Evolutionary conservation across 495 filamentous ascomycete genomes (phyloP).

Genomic region (Podospora anserina): DNA sequence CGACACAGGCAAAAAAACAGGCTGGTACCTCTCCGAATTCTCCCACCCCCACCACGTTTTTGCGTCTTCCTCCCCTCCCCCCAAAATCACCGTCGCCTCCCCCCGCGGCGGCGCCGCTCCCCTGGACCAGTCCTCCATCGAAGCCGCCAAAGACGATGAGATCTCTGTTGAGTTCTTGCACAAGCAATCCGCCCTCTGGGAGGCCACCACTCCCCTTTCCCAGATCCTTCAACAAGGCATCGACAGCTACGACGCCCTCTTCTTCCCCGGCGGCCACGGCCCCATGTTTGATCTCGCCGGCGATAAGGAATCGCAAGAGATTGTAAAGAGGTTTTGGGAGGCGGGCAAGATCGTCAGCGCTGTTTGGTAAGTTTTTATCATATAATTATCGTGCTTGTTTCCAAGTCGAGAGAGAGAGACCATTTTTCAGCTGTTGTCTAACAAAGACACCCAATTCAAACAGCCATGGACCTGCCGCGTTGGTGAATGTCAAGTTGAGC

Average conservation of each 20-base stretch:
- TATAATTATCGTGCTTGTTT: too few species aligned
- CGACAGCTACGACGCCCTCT: slow-evolving; percentile 64
- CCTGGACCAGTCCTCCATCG: slow-evolving; percentile 62
- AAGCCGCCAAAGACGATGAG: slow-evolving; percentile 56
- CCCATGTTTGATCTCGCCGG: slow-evolving; percentile 69
- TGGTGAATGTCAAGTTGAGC: slow-evolving; percentile 55
- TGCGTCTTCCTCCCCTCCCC: slow-evolving; percentile 40
- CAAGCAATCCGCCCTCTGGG: slow-evolving; percentile 56
- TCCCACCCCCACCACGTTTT: slow-evolving; percentile 66
- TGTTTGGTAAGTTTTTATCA: slow-evolving; percentile 45
- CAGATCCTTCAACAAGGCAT: slow-evolving; percentile 48
- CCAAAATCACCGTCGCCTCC: slow-evolving; percentile 56
- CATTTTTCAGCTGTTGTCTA: too few species aligned
- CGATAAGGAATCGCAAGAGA: slow-evolving; percentile 48
- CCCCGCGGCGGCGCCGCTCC: slow-evolving; percentile 66
- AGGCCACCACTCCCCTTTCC: slow-evolving; percentile 55
- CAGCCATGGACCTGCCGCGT: slow-evolving; percentile 59
- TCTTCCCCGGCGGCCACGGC: slow-evolving; percentile 76
- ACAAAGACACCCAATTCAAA: background rate
- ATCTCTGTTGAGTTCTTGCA: slow-evolving; percentile 51
- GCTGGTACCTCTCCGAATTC: slow-evolving; percentile 72
- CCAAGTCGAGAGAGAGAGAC: too few species aligned
- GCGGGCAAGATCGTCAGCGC: slow-evolving; percentile 61
- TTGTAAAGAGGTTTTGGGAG: slow-evolving; percentile 59
- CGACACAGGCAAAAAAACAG: slow-evolving; percentile 52